Evolutionary conservation across 2,329 filamentous ascomycete genomes (phyloP), one percentile per base, ranked within the genome.

Genomic region (Sclerotinia sclerotiorum): DNA sequence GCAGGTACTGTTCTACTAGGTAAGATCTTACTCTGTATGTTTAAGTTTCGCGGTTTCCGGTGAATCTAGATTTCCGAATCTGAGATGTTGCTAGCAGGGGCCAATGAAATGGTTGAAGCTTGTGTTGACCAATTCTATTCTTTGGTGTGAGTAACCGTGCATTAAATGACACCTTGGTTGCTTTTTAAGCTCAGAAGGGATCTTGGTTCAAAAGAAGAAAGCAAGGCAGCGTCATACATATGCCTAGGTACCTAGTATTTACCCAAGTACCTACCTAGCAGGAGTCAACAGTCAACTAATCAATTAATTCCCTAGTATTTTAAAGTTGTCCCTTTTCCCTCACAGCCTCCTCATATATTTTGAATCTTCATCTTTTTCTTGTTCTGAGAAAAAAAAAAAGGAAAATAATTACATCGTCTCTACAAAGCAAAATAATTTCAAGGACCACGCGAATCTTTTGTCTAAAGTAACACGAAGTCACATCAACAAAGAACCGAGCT

Each of bases 211-310:
- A 27, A 35, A 56, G 35, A 46, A 57, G 21, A 48, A 66, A 58
- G 51, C 63, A 65, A 60, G 54, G 52, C 54, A 66, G 54, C 64
- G 64, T 66, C 64, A 66, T 66, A 60, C 27, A 55, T 54, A 4
- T 42, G 17, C 35, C 35, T 42, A 42, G 1, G n/a, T n/a, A n/a
- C n/a, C 35, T 35, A 35, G 29, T 29, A 29, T 32, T 32, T 32
- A 32, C 32, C 32, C 7, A 32, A 6, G n/a, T n/a, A n/a, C 35
- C 10, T 13, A 39, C 35, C 11, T 11, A 39, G 3, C 10, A n/a
- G 29, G 5, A 29, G 29, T 35, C 32, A 32, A 35, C 35, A 35
- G 35, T 35, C 35, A 35, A 35, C 7, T 10, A 42, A 42, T 42
- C 39, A 54, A 32, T 55, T 19, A 35, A 55, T 32, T 4, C 8